phyloP scores from a whole-genome alignment of 2,329 filamentous ascomycete genomes.

The Didymellaceae sp. region DNA sequence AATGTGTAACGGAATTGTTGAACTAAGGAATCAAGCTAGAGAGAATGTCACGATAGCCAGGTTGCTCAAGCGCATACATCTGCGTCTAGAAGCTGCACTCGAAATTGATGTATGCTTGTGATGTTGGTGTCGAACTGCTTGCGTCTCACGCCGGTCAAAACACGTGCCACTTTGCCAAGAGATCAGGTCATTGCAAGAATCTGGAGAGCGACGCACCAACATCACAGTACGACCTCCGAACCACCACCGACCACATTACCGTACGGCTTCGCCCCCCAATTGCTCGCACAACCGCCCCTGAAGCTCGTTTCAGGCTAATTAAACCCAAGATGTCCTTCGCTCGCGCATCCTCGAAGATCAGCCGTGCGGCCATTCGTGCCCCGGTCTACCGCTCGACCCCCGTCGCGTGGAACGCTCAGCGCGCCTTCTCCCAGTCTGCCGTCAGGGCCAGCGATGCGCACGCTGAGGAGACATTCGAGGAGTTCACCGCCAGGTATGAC shows the following conservation, averaged over 20 bases:
- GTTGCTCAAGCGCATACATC: too few species aligned
- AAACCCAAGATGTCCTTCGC: slow-evolving; percentile 47
- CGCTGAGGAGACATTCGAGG: slow-evolving; percentile 97
- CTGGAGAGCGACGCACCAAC: slow-evolving; percentile 23
- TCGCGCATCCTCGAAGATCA: slow-evolving; percentile 46
- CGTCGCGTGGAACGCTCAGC: slow-evolving; percentile 43
- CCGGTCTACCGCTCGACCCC: slow-evolving; percentile 45
- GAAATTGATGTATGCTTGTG: too few species aligned
- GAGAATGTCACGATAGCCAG: neutral
- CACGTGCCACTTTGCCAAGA: slow-evolving; percentile 23
- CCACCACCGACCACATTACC: slow-evolving; percentile 33
- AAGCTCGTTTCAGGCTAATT: slow-evolving; percentile 37
- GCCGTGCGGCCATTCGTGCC: slow-evolving; percentile 41
- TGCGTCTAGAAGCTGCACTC: too few species aligned
- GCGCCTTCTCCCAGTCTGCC: slow-evolving; percentile 60
- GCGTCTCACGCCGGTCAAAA: neutral
- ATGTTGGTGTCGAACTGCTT: neutral
- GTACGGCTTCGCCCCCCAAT: slow-evolving; percentile 31
- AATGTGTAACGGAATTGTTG: slow-evolving; percentile 16
- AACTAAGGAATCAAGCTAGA: too few species aligned
- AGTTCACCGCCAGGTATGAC: slow-evolving; percentile 93
- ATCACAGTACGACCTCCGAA: slow-evolving; percentile 33
- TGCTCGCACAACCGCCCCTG: slow-evolving; percentile 22
- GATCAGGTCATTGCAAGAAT: slow-evolving; percentile 19
- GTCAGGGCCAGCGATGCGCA: slow-evolving; percentile 61